Evolutionary conservation across 129 eudicot species (phyloP).

Genomic region (Flaveria ramosissima): DNA sequence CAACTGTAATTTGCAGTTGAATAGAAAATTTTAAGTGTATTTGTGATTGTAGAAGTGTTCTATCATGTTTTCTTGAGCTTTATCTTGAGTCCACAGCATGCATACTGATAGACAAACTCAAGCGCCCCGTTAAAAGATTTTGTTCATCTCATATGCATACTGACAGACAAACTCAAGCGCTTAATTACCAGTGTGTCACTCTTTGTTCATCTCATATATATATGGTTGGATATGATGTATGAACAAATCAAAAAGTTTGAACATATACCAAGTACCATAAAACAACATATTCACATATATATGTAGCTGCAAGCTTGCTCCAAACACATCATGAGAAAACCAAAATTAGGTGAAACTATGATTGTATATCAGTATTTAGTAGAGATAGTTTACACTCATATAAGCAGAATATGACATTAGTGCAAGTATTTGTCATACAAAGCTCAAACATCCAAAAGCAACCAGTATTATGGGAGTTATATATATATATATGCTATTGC

Average conservation of each 20-base stretch:
- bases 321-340: conserved; percentile 17
- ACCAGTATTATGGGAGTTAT: not conserved
- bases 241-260: not conserved
- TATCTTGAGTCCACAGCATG: not conserved
- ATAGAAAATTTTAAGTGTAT: not conserved
- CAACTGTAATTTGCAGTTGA: not conserved
- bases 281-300: conserved; percentile 7
- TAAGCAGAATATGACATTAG: conserved; percentile 9
- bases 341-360: not conserved
- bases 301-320: not conserved
- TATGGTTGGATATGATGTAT: not conserved
- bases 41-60: not conserved
- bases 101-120: not conserved
- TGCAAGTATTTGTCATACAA: conserved; percentile 9
- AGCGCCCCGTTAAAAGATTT: not conserved
- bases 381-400: not conserved
- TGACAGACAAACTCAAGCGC: no score
- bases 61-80: not conserved
- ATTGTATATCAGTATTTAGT: conserved; percentile 3
- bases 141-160: no score
- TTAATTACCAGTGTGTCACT: no score
- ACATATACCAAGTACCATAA: not conserved
- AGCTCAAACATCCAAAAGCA: not conserved
- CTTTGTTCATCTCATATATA: no score
- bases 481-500: not conserved